Evolutionary conservation across 2,329 filamentous ascomycete genomes (phyloP).

Genomic region (Sporothrix curviconia): DNA sequence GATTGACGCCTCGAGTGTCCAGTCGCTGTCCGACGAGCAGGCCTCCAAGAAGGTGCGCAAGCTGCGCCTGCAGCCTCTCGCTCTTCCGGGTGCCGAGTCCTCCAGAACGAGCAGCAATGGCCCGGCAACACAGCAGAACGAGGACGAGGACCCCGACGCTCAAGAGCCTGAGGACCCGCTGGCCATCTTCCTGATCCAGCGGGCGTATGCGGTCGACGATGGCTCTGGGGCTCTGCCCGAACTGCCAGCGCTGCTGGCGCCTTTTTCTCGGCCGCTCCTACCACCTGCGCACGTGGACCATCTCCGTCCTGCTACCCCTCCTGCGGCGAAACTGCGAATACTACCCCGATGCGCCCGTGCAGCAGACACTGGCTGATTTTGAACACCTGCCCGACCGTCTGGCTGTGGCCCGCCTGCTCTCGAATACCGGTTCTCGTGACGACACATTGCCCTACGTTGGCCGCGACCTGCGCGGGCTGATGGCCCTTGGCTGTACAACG

Average conservation of each 20-base stretch:
- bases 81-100: conserved; percentile 28
- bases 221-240: conserved; percentile 66
- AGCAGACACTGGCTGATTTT: conserved; percentile 56
- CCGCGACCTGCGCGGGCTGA: conserved; percentile 59
- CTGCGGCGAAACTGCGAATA: conserved; percentile 64
- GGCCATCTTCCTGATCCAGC: conserved; percentile 56
- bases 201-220: conserved; percentile 62
- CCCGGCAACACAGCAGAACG: not conserved
- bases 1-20: conserved; percentile 51
- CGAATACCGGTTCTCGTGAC: conserved; percentile 40
- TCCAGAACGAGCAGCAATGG: conserved; percentile 34
- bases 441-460: conserved; percentile 39
- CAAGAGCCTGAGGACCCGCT: conserved; percentile 32
- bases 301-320: conserved; percentile 62
- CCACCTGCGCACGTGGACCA: conserved; percentile 59
- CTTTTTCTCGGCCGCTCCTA: conserved; percentile 59
- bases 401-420: conserved; percentile 57
- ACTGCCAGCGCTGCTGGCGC: conserved; percentile 58
- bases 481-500: conserved; percentile 70
- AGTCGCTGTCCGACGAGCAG: conserved; percentile 53
- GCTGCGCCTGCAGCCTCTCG: conserved; percentile 55
- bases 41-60: conserved; percentile 58
- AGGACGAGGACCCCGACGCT: conserved; percentile 35
- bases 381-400: conserved; percentile 51
- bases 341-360: conserved; percentile 46